Evolutionary conservation across 2,329 filamentous ascomycete species (phyloP).

Genomic region (Diaporthe sp.): DNA sequence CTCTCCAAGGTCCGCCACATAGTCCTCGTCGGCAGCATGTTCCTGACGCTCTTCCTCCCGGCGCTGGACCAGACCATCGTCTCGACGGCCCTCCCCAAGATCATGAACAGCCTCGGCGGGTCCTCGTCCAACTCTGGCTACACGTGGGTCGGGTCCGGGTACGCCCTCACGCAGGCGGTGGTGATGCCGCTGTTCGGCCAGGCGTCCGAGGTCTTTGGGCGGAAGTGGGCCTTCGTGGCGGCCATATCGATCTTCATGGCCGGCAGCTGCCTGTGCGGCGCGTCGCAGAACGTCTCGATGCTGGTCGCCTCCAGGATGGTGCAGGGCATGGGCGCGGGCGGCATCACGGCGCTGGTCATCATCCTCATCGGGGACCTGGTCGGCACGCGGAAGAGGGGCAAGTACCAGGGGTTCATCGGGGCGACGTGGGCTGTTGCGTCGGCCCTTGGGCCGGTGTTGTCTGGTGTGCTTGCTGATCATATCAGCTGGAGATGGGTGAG

Average conservation of each 20-base stretch:
- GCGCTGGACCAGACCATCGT: slow-evolving; percentile 39
- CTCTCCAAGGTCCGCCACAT: slow-evolving; percentile 29
- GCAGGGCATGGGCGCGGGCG: slow-evolving; percentile 24
- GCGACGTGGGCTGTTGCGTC: slow-evolving; percentile 37
- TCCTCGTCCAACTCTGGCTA: slow-evolving; percentile 34
- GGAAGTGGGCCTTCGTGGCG: slow-evolving; percentile 35
- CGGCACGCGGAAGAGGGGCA: slow-evolving; percentile 29
- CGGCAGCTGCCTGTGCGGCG: slow-evolving; percentile 28
- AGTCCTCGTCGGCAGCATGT: slow-evolving; percentile 34
- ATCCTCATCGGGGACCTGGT: slow-evolving; percentile 35
- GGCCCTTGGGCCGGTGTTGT: slow-evolving; percentile 32
- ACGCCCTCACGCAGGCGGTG: slow-evolving; percentile 34
- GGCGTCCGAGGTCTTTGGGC: slow-evolving; percentile 33
- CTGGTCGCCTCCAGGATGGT: slow-evolving; percentile 34
- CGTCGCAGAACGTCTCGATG: slow-evolving; percentile 35
- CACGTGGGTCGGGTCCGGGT: slow-evolving; percentile 37
- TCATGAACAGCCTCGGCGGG: slow-evolving; percentile 32
- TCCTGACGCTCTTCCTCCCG: slow-evolving; percentile 37
- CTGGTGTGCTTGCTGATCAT: slow-evolving; percentile 34
- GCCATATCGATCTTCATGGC: slow-evolving; percentile 32
- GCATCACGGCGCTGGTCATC: slow-evolving; percentile 33
- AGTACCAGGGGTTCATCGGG: slow-evolving; percentile 37
- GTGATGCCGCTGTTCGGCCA: slow-evolving; percentile 37
- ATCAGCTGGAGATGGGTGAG: slow-evolving; percentile 38
- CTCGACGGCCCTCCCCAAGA: slow-evolving; percentile 29